Percentiles rank a stretch among this genome's conserved stretches.
Evolutionary conservation across 257 asterid genomes (phyloP).

Genomic region (Nyctanthes arbortristis): DNA sequence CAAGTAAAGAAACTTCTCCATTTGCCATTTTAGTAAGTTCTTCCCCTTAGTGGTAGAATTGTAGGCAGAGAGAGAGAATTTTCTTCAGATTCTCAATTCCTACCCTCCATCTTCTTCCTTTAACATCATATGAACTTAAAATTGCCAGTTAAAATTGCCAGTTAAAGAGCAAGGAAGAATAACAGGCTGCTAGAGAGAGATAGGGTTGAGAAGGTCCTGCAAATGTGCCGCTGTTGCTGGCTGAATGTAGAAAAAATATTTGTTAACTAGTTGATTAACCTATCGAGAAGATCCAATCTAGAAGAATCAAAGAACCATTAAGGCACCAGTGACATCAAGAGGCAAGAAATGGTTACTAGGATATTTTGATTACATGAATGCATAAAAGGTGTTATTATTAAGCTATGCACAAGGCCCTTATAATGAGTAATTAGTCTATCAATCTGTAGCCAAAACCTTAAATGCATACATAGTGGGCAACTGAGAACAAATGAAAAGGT

Average conservation of each 20-base stretch:
- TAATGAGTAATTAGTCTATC: neutral
- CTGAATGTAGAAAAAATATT: neutral
- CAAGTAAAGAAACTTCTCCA: neutral
- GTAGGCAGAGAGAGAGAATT: too few species aligned
- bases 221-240: neutral
- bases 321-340: neutral
- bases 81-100: neutral
- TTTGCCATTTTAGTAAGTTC: neutral
- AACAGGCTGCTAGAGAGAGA: neutral
- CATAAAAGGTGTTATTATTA: neutral
- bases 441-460: neutral
- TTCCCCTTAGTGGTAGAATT: too few species aligned
- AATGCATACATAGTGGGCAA: neutral
- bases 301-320: conserved; percentile 6
- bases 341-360: neutral
- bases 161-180: neutral
- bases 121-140: conserved; percentile 11
- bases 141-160: too few species aligned
- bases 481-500: neutral
- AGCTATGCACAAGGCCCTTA: neutral
- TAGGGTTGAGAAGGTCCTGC: conserved; percentile 16
- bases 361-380: neutral
- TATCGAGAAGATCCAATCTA: neutral
- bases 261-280: conserved; percentile 2
- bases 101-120: neutral